Evolutionary conservation across 1,284 basidiomycete genomes (phyloP).

Genomic region (Pseudozyma flocculosa): DNA sequence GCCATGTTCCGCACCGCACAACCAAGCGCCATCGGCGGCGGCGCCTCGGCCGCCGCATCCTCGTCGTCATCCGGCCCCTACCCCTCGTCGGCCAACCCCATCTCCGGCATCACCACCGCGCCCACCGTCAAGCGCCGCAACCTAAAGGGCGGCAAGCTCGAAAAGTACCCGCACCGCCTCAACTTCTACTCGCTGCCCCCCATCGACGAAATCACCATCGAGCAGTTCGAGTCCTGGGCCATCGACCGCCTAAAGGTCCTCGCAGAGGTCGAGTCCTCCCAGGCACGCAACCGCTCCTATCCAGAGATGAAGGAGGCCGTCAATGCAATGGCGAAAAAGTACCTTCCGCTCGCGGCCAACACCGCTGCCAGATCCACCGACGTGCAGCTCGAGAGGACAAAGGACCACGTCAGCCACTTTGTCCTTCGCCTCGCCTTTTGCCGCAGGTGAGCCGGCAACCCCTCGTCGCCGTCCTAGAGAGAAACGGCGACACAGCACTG

Average conservation of each 20-base stretch:
- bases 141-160: background rate
- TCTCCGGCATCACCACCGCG: slow-evolving; percentile 19
- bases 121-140: slow-evolving; percentile 15
- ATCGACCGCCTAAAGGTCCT: slow-evolving; percentile 82
- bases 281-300: slow-evolving; percentile 77
- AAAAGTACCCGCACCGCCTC: slow-evolving; percentile 48
- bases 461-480: background rate
- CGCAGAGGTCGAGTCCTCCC: slow-evolving; percentile 90
- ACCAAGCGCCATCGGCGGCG: slow-evolving; percentile 17
- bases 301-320: slow-evolving; percentile 73
- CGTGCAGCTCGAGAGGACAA: slow-evolving; percentile 68
- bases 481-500: slow-evolving; percentile 57
- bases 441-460: slow-evolving; percentile 70
- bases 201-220: slow-evolving; percentile 83
- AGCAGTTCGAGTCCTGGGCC: slow-evolving; percentile 92
- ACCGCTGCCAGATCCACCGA: slow-evolving; percentile 62
- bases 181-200: slow-evolving; percentile 78
- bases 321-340: slow-evolving; percentile 67
- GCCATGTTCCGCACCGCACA: slow-evolving; percentile 24
- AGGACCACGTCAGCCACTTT: slow-evolving; percentile 91
- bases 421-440: slow-evolving; percentile 93
- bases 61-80: slow-evolving; percentile 11
- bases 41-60: slow-evolving; percentile 9
- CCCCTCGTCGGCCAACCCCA: background rate
- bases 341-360: slow-evolving; percentile 71